Evolutionary conservation across 352 stramenopile species (phyloP).

Genomic region (Globisporangium recalcitrans): DNA sequence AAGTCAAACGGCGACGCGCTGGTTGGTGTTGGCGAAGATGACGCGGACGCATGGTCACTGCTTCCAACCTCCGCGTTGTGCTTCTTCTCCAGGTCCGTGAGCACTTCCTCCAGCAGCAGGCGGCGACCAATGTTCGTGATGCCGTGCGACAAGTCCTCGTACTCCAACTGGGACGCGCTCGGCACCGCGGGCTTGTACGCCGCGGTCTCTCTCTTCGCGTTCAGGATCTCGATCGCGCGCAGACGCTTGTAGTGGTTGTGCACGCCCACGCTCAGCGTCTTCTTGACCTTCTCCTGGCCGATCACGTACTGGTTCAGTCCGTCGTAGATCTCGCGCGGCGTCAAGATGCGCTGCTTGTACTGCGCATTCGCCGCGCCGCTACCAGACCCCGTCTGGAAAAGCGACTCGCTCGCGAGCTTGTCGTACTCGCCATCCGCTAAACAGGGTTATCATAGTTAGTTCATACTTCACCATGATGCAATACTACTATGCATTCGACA

Average conservation of each 20-base stretch:
- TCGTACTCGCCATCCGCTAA: constrained; percentile 65
- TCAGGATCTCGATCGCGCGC: constrained; percentile 53
- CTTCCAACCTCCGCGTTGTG: constrained; percentile 13
- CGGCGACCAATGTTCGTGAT: constrained; percentile 43
- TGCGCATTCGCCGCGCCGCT: constrained; percentile 12
- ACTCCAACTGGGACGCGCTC: constrained; percentile 28
- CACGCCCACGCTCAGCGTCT: constrained; percentile 93
- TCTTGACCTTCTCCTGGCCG: constrained; percentile 96
- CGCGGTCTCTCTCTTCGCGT: constrained; percentile 36
- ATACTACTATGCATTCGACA: background rate
- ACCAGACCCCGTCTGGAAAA: constrained; percentile 16
- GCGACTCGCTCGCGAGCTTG: constrained; percentile 63
- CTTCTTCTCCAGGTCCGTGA: constrained; percentile 39
- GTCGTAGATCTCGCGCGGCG: constrained; percentile 91
- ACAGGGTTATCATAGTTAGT: background rate
- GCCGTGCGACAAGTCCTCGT: constrained; percentile 29
- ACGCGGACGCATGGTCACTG: background rate
- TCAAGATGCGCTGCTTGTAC: constrained; percentile 60
- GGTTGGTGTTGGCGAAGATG: constrained; percentile 2
- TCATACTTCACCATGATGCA: background rate
- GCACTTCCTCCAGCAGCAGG: constrained; percentile 59
- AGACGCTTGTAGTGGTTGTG: constrained; percentile 99
- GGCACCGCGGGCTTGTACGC: constrained; percentile 22
- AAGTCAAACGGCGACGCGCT: background rate
- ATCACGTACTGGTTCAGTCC: constrained; percentile 97